Base-by-base conservation (phyloP, 345 rosid genomes). In the Salix koriyanagi region DNA sequence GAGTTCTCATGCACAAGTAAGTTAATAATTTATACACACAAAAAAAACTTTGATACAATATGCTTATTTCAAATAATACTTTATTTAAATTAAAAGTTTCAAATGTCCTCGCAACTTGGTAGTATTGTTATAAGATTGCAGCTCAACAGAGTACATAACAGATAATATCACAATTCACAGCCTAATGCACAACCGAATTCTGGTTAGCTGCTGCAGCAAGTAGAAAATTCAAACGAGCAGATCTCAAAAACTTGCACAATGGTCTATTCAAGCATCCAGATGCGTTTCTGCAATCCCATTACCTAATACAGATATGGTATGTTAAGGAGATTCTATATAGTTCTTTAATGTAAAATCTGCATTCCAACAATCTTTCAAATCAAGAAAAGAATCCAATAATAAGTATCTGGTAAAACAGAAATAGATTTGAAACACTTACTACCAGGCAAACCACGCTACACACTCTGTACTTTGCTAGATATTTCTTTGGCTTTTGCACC, bases 391-490 rank as follows among this genome's bases (percentile, higher is more conserved):
- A 23, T 56, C 64, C 18, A 16, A 70, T 37, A 46, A 54, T 12
- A 4, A 23, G 19, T 36, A 28, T 78, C 62, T 3, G 6, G 14
- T 19, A 34, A 36, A 76, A 54, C 8, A 23, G 67, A 65, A 64
- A 67, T 9, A 11, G 50, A 56, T 50, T 36, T 23, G 7, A 58
- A 46, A 36, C 60, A 50, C 32, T 62, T 30, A 39, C 71, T 78
- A 72, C 79, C 83, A 58, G 79, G 56, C 71, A 64, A 65, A 70
- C 70, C 44, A 78, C 26, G 77, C 75, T 80, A 88, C 77, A 86
- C 91, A 72, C 82, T 88, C 84, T 80, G 89, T 50, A 81, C 79
- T 81, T 90, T 85, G 86, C 81, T 78, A 13, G 89, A 76, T 23
- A 82, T 77, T 74, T 86, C 89, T 80, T 90, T 84, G 13, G 86